Base-by-base conservation (phyloP, 2,329 filamentous ascomycete species). In the Metarhizium humberi region DNA sequence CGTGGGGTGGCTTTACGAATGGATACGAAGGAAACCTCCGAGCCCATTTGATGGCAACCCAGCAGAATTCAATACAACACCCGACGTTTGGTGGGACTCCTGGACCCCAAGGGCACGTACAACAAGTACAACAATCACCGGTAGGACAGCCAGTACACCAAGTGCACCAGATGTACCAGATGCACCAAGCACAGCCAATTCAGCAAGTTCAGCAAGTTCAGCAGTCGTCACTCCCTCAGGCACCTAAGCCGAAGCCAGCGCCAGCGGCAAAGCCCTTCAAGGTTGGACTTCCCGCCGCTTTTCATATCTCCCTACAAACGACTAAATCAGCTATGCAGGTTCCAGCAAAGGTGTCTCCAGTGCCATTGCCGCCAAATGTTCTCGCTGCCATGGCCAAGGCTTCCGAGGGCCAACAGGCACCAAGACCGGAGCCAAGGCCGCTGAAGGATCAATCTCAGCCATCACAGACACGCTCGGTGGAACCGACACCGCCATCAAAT, bases 1-100 rank as follows among this genome's bases (percentile, higher is more conserved):
- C 74, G 2, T 75, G 71, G 69, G 77, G 78, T 29, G 82, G 81
- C 0, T 84, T 84, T 60, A 81, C 78, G 38, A 85, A 85, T 57
- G 80, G 80, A 4, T 83, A 84, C 55, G 79, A 83, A 64, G 79
- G 78, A 20, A 77, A 77, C 50, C 57, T 77, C 18, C 70, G 72
- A 51, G 73, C 74, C 18, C 75, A 78, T 56, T 42, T 79, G 48
- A 72, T 76, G 66, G 60, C 64, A 13, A 67, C 65, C 51, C 63
- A 65, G 18, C 59, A 61, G 18, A 63, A 66, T 7, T 51, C 65
- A n/a, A 52, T 67, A 40, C 61, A 61, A 50, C 71, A 16, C 34
- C 42, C 16, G 25, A 8, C 14, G 32, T 5, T 18, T 18, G 34
- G 38, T 25, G 29, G 43, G n/a, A 14, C 30, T 13, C 5, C 20